Conservation (phyloP, 2,329 filamentous ascomycete species). For the Scytalidium sp. region DNA sequence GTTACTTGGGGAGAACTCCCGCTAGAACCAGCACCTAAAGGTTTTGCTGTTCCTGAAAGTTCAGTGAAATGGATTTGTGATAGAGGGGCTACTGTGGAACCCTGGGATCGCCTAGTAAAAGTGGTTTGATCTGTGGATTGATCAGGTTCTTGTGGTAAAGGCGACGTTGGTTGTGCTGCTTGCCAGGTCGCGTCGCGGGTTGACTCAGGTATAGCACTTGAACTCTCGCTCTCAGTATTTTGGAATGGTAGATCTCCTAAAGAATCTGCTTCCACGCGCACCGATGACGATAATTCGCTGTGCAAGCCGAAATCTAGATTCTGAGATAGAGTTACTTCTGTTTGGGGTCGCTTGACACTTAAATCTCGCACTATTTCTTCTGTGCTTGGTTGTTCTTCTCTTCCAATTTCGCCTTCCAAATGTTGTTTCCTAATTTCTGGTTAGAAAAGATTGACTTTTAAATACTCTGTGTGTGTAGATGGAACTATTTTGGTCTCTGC, state of each 20-base stretch:
- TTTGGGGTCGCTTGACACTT: not conserved
- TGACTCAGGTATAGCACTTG: not conserved
- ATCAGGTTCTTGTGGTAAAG: not conserved
- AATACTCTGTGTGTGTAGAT: no score
- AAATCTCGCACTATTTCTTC: not conserved
- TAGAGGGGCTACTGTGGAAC: no score
- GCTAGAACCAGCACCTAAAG: not conserved
- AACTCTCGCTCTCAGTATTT: not conserved
- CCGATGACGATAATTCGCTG: not conserved
- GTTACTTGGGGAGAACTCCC: not conserved
- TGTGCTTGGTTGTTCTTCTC: not conserved
- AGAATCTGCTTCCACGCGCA: not conserved
- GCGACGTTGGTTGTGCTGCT: conserved; percentile 10
- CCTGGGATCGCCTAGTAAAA: no score
- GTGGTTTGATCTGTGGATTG: not conserved
- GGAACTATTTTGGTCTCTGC: no score
- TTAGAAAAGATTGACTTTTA: no score
- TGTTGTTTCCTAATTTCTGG: no score
- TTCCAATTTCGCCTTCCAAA: not conserved
- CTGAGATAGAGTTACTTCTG: not conserved
- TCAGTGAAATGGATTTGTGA: not conserved
- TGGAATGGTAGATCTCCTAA: not conserved
- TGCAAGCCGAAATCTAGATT: not conserved
- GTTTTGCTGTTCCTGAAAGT: not conserved
- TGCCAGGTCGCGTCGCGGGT: conserved; percentile 9